Evolutionary conservation across 2,329 filamentous ascomycete genomes (phyloP), one percentile per base, ranked within the genome.

Genomic region (Nannizziopsis arthrosporioides): DNA sequence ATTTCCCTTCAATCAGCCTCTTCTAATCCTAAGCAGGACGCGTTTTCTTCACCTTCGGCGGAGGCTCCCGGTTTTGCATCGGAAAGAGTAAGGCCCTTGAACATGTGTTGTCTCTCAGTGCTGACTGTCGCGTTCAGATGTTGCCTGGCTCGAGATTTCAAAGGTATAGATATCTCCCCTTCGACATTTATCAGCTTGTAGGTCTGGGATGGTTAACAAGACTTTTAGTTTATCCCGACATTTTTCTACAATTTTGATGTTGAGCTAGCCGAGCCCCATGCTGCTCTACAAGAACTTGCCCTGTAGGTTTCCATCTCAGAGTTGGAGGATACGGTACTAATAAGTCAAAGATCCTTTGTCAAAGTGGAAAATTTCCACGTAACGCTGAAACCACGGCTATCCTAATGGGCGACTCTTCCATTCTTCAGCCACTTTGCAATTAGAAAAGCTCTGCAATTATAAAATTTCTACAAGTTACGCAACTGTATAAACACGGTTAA

Each of bases 121-220:
- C 9, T 32, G 12, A 11, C 37, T 39, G 17, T n/a, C n/a, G 5
- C 11, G 30, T 11, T 34, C 32, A 42, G 41, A 42, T 32, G 19
- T 42, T 15, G 41, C 15, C 9, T 42, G 41, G 41, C 41, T 42
- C 9, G 27, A 42, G 30, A 31, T 42, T n/a, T 42, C 41, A 31
- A 42, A 42, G 27, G 41, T 42, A 15, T 12, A n/a, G 31, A 14
- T 42, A 34, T 31, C 17, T 5, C 37, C 17, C n/a, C n/a, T 39
- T 17, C 5, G 37, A 14, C 15, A 15, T 10, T 5, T 39, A 3
- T 10, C 14, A 5, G 3, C 34, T 36, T 12, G 34, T 36, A 12
- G n/a, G 3, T 36, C 3, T 36, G 4, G 4, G 34, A 36, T 12
- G 14, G 34, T 10, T 12, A 12, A 12, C 11, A 36, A 15, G 11